Evolutionary conservation across 2,329 filamentous ascomycete genomes (phyloP), one percentile per base, ranked within the genome.

Genomic region (Chlorencoelia australis): DNA sequence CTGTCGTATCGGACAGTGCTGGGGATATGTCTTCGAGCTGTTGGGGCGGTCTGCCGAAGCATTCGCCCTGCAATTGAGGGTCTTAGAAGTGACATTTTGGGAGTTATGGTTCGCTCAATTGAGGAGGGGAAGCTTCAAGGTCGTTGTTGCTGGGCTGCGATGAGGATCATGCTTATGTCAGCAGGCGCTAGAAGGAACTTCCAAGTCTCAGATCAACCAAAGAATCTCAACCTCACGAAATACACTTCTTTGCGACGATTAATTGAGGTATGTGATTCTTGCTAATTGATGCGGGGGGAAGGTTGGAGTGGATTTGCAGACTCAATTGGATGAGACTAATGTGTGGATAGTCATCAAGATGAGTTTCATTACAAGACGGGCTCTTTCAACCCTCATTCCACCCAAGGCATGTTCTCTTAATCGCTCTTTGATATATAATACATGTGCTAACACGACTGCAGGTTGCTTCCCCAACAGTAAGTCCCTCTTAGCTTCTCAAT

Each of bases 351-450:
- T 53, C 51, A 57, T 63, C 73, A 85, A 69, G 67, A 95, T 94
- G 88, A 94, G 86, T 75, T 91, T 79, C 77, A 74, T 93, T 60
- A 76, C 79, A 60, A 84, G 83, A 68, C 80, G 88, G 69, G 83
- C 77, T 74, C 82, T 95, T 61, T 96, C 91, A 63, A 94, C 93
- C 73, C 82, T 98, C 66, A 95, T 98, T 59, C 93, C 93, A 56
- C 91, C 93, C 60, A 98, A 98, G 87, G 89, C 94, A 71, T 54
- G 71, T 54, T 44, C 19, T 25, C 26, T 25, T 26, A 8, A 30
- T 20, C 16, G 15, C 33, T 21, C 21, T 28, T 14, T 3, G 21
- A 14, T 30, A 15, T n/a, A 19, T 28, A 4, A 32, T 16, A 14
- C 3, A 7, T 17, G 7, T 35, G 32, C 45, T 49, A 40, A 51